Conservation (phyloP, 1,284 basidiomycete species). For the Fistulinella cinereoalba region DNA sequence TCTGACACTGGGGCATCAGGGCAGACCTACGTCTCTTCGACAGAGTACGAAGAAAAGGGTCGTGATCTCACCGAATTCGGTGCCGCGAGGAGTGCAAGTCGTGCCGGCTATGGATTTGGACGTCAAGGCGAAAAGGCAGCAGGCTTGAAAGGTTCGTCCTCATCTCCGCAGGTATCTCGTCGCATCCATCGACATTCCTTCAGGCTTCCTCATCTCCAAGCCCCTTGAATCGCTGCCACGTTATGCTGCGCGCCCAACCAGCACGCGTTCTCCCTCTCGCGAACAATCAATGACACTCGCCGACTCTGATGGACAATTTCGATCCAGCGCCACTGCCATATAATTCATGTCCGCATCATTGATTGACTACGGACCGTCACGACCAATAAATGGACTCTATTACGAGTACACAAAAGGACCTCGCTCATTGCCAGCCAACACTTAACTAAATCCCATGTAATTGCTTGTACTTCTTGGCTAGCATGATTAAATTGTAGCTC, state of each 20-base stretch:
- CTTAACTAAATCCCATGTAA: no score
- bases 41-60: constrained; percentile 35
- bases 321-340: constrained; percentile 30
- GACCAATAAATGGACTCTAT: constrained; percentile 15
- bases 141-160: constrained; percentile 52
- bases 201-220: constrained; percentile 51
- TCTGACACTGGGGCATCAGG: constrained; percentile 27
- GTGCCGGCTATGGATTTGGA: constrained; percentile 61
- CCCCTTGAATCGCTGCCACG: constrained; percentile 56
- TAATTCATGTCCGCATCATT: constrained; percentile 23
- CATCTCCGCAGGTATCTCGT: background rate
- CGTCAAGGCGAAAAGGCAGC: constrained; percentile 76
- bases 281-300: constrained; percentile 20
- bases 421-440: constrained; percentile 8
- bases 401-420: constrained; percentile 13
- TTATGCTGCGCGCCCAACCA: constrained; percentile 41
- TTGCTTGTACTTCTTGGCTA: constrained; percentile 29
- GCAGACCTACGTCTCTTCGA: constrained; percentile 40
- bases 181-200: constrained; percentile 6
- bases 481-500: constrained; percentile 23
- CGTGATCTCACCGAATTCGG: constrained; percentile 31
- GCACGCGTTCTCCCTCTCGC: constrained; percentile 21
- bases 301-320: constrained; percentile 23
- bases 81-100: constrained; percentile 26
- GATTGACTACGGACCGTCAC: constrained; percentile 21